Conservation (phyloP, 2,329 filamentous ascomycete species). For the Hymenoscyphus linearis region DNA sequence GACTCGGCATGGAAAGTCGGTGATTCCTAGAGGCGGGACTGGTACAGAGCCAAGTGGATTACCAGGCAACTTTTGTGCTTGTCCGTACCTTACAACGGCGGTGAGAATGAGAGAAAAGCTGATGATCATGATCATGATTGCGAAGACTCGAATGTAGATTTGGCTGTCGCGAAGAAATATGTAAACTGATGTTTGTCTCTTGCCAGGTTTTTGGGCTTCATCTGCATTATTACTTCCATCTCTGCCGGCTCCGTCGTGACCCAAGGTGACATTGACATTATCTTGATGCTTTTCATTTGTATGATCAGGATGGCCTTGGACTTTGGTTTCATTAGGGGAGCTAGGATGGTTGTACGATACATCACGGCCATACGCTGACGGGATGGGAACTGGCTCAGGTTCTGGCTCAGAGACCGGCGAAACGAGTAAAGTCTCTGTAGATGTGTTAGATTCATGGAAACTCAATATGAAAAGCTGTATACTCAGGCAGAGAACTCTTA, state of each 20-base stretch:
- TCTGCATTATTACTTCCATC: neutral
- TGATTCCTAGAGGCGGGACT: constrained; percentile 12
- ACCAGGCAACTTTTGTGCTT: constrained; percentile 13
- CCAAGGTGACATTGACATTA: neutral
- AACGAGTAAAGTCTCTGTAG: neutral
- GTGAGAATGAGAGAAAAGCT: constrained; percentile 18
- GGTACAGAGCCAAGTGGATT: constrained; percentile 10
- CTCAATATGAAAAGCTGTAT: neutral
- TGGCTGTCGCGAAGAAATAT: constrained; percentile 7
- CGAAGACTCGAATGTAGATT: constrained; percentile 14
- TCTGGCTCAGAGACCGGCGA: neutral
- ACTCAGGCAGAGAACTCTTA: neutral
- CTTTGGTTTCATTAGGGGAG: neutral
- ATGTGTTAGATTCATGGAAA: neutral
- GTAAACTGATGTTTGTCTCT: constrained; percentile 1
- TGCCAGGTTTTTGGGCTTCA: neutral
- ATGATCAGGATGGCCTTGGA: neutral
- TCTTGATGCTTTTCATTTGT: neutral
- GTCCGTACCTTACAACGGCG: constrained; percentile 15
- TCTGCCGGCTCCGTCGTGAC: neutral
- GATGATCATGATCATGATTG: constrained; percentile 17
- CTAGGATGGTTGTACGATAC: constrained; percentile 10
- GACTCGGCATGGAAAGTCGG: constrained; percentile 16
- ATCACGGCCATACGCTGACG: constrained; percentile 14
- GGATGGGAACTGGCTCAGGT: constrained; percentile 7